Evolutionary conservation across 305 asterid species (phyloP).

Genomic region (Nicotiana rustica): DNA sequence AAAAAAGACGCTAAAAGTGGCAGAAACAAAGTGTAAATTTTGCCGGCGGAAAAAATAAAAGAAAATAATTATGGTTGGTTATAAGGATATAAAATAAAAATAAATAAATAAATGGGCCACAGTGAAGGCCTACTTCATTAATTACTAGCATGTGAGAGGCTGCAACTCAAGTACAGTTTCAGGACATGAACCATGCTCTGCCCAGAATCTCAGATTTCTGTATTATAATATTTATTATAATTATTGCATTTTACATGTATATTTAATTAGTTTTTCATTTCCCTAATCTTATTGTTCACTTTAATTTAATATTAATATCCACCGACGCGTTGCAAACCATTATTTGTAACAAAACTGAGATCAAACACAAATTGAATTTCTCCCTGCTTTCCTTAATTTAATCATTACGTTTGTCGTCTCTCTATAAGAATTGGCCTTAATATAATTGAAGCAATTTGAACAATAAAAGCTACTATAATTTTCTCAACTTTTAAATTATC

Average conservation of each 20-base stretch:
- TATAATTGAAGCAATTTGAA: neutral
- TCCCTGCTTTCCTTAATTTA: neutral
- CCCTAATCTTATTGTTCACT: neutral
- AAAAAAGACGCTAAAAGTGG: neutral
- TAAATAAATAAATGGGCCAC: neutral
- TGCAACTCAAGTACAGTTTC: neutral
- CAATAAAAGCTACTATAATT: neutral
- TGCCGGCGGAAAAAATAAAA: neutral
- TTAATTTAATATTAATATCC: neutral
- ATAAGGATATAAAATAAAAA: neutral
- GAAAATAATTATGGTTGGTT: neutral
- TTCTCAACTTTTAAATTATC: neutral
- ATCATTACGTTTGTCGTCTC: neutral
- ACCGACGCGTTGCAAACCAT: neutral
- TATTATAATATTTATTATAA: neutral
- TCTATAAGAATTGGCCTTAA: neutral
- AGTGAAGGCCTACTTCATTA: neutral
- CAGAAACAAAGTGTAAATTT: neutral
- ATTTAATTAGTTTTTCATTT: neutral
- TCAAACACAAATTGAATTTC: neutral
- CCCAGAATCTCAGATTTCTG: neutral
- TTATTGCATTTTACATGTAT: neutral
- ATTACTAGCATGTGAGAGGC: conserved; percentile 2
- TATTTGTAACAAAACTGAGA: conserved; percentile 1
- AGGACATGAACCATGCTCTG: conserved; percentile 2